Evolutionary conservation across 148 eudicot species (phyloP), one percentile per base, ranked within the genome.

Genomic region (Drosera capensis): DNA sequence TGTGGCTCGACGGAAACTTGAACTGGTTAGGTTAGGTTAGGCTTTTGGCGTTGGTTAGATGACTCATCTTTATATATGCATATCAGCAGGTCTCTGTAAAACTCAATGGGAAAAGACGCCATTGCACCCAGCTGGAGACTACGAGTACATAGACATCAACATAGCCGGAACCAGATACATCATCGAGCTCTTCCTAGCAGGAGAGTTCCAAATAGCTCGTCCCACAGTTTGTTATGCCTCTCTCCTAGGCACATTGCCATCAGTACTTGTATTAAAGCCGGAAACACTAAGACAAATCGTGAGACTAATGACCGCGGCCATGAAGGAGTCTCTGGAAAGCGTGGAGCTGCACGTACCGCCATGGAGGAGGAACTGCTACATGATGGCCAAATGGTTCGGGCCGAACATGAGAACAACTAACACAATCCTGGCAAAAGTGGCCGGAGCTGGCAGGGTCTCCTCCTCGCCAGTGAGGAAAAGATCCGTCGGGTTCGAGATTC

Each of bases 381-480:
- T 90, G 87, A 93, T 84, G 59, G 68, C 66, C 39, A 90, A 85
- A 65, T 90, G 99, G 99, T 56, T 90, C 12, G 99, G 99, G 2
- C 52, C 82, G 19, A 64, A 80, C 59, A 63, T 72, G 1, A 60
- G 93, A 52, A 75, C 82, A 31, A n/a, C n/a, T n/a, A n/a, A n/a
- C n/a, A n/a, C n/a, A n/a, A n/a, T n/a, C n/a, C n/a, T n/a, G n/a
- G n/a, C n/a, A n/a, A n/a, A n/a, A n/a, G n/a, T n/a, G n/a, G n/a
- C n/a, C n/a, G n/a, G n/a, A n/a, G n/a, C n/a, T n/a, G n/a, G n/a
- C n/a, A n/a, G n/a, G n/a, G n/a, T n/a, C n/a, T n/a, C n/a, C n/a
- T n/a, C n/a, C n/a, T n/a, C n/a, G n/a, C n/a, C n/a, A n/a, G n/a
- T n/a, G 35, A 29, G 35, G 35, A 29, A 29, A 29, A n/a, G n/a